Percentiles rank a stretch among this genome's conserved stretches.
These are phyloP conservation scores for Penicillium decumbens DNA, from an alignment of 2,329 filamentous ascomycete genomes.

Conservation along the genomic window DNA sequence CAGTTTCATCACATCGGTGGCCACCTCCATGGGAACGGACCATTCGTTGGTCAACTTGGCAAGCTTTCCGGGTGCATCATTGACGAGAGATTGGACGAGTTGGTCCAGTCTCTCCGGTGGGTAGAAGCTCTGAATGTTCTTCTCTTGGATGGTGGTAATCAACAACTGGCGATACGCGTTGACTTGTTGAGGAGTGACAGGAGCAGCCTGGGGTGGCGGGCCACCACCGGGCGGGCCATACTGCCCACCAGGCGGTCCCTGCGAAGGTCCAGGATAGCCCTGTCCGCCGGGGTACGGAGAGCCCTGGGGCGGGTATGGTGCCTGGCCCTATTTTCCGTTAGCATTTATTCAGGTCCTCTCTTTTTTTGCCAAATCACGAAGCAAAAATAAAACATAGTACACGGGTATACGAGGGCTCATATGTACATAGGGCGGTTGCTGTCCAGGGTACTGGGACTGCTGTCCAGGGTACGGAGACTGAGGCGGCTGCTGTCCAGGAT, in stretches of 20 bases:
- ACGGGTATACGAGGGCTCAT: conserved; percentile 7
- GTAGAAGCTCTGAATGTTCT: conserved; percentile 56
- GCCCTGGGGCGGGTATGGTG: conserved; percentile 29
- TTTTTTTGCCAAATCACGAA: conserved; percentile 1
- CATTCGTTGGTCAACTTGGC: conserved; percentile 55
- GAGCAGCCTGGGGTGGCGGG: conserved; percentile 30
- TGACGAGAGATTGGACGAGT: conserved; percentile 31
- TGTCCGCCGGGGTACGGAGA: conserved; percentile 29
- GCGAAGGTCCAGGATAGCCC: conserved; percentile 23
- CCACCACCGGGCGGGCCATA: conserved; percentile 29
- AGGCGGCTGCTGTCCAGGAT: conserved; percentile 22
- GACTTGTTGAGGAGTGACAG: conserved; percentile 48
- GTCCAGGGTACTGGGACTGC: conserved; percentile 14
- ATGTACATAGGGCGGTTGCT: conserved; percentile 29
- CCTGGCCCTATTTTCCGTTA: conserved; percentile 14
- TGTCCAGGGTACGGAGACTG: conserved; percentile 22
- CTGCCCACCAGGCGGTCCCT: conserved; percentile 25
- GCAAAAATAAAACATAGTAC: conserved; percentile 1
- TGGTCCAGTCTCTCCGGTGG: conserved; percentile 48
- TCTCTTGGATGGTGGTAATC: conserved; percentile 56
- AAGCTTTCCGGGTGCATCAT: conserved; percentile 43
- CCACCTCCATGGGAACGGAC: conserved; percentile 56
- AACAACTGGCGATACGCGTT: conserved; percentile 55
- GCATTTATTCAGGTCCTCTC: conserved; percentile 1
- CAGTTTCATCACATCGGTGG: conserved; percentile 59